A percentile compares a stretch with the other conserved stretches of the same genome.
Conservation (phyloP, 108 stramenopile species). For the Nitzschia putrida region DNA sequence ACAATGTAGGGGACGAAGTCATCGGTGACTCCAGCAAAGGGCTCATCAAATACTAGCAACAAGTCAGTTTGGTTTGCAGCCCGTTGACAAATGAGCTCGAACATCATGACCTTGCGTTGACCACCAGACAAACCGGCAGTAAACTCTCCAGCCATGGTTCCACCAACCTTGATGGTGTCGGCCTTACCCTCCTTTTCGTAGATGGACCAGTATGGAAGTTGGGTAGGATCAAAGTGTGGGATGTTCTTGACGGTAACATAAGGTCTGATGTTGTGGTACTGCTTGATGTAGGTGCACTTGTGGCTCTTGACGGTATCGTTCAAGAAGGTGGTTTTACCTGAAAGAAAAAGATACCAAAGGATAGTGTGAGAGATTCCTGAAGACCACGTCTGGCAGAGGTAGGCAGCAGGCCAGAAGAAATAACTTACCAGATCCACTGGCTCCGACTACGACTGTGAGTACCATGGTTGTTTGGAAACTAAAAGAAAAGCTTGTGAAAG, state of each 20-base stretch:
- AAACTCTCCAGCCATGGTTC: slow-evolving; percentile 50
- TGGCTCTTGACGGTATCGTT: slow-evolving; percentile 11
- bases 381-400: too few species aligned
- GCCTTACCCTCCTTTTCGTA: slow-evolving; percentile 61
- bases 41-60: slow-evolving; percentile 63
- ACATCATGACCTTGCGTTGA: slow-evolving; percentile 67
- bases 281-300: slow-evolving; percentile 75
- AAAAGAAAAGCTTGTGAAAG: too few species aligned
- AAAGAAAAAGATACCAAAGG: too few species aligned
- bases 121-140: slow-evolving; percentile 68
- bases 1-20: too few species aligned
- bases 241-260: slow-evolving; percentile 58
- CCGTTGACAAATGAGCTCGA: slow-evolving; percentile 62
- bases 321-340: too few species aligned
- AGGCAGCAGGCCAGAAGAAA: too few species aligned
- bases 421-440: too few species aligned
- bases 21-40: too few species aligned
- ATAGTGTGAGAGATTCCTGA: too few species aligned
- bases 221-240: slow-evolving; percentile 66
- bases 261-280: slow-evolving; percentile 55
- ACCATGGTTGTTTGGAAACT: too few species aligned
- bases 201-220: slow-evolving; percentile 68
- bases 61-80: slow-evolving; percentile 51
- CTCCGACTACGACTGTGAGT: too few species aligned
- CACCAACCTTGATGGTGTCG: slow-evolving; percentile 52